These are phyloP conservation scores for Penicillium macrosclerotiorum DNA, from an alignment of 495 filamentous ascomycete genomes.

Conservation along the genomic window DNA sequence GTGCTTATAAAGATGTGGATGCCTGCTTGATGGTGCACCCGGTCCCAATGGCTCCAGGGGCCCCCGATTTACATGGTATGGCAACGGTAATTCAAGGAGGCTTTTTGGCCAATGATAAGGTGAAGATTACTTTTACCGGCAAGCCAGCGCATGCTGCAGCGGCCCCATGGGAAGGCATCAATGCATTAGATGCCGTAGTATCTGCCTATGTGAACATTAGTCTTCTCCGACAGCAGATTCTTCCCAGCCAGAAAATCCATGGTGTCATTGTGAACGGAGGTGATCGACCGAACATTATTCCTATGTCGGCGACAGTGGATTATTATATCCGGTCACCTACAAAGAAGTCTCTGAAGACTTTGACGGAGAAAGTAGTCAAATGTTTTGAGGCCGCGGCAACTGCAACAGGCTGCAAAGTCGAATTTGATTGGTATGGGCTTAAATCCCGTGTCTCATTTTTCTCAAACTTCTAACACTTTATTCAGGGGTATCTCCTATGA, in stretches of 20 bases:
- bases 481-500: conserved; percentile 47
- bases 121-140: conserved; percentile 44
- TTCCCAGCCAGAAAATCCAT: conserved; percentile 43
- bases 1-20: conserved; percentile 48
- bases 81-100: conserved; percentile 39
- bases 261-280: conserved; percentile 47
- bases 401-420: conserved; percentile 55
- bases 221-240: conserved; percentile 60
- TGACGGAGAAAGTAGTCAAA: conserved; percentile 48
- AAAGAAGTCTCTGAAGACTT: conserved; percentile 35
- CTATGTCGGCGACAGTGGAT: conserved; percentile 50
- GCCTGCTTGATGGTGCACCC: conserved; percentile 57
- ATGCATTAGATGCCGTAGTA: conserved; percentile 64
- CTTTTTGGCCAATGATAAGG: conserved; percentile 55
- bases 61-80: conserved; percentile 24
- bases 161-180: conserved; percentile 64
- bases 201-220: conserved; percentile 60
- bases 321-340: conserved; percentile 57
- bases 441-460: background rate
- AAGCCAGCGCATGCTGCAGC: conserved; percentile 56
- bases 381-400: conserved; percentile 58
- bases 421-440: conserved; percentile 36
- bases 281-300: conserved; percentile 52
- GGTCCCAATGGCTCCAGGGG: conserved; percentile 33
- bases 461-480: background rate